phyloP scores from a whole-genome alignment of 2,329 filamentous ascomycete genomes.

The Aspergillus thermomutatus region DNA sequence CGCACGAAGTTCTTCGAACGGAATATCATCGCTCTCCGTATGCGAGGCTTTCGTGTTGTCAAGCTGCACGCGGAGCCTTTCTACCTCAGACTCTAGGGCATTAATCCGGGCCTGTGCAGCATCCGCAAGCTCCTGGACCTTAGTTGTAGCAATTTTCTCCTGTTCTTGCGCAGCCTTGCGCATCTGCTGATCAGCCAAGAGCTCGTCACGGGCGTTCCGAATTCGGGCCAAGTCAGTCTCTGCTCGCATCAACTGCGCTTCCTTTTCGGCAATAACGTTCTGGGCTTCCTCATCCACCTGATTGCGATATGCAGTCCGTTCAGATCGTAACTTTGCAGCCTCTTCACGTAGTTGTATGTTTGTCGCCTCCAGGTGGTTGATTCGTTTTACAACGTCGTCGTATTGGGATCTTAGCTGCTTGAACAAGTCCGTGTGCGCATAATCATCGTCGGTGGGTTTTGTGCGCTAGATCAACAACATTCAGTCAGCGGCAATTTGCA shows the following conservation, averaged over 20 bases:
- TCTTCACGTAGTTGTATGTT: slow-evolving; percentile 84
- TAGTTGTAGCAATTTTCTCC: slow-evolving; percentile 64
- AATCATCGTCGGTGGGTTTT: slow-evolving; percentile 84
- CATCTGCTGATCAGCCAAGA: slow-evolving; percentile 75
- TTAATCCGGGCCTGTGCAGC: slow-evolving; percentile 77
- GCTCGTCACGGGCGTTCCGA: slow-evolving; percentile 77
- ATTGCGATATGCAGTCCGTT: slow-evolving; percentile 75
- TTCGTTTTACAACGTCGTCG: slow-evolving; percentile 85
- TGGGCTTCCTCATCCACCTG: slow-evolving; percentile 80
- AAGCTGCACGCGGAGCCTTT: slow-evolving; percentile 61
- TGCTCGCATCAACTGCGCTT: slow-evolving; percentile 73
- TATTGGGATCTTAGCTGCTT: slow-evolving; percentile 86
- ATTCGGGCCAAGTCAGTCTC: slow-evolving; percentile 86
- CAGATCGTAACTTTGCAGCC: slow-evolving; percentile 77
- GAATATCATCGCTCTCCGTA: slow-evolving; percentile 56
- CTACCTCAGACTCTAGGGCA: slow-evolving; percentile 77
- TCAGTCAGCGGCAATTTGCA: slow-evolving; percentile 1
- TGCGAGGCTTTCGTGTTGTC: slow-evolving; percentile 44
- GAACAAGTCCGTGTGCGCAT: slow-evolving; percentile 87
- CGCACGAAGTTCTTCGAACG: slow-evolving; percentile 67
- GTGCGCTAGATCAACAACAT: slow-evolving; percentile 49
- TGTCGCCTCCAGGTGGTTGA: slow-evolving; percentile 86
- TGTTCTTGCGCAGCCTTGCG: slow-evolving; percentile 77
- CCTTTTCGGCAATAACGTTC: slow-evolving; percentile 68
- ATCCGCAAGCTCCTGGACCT: slow-evolving; percentile 74